Evolutionary conservation across 768 basidiomycete species (phyloP), one percentile per base, ranked within the genome.

Genomic region (Leccinum aurantiacum): DNA sequence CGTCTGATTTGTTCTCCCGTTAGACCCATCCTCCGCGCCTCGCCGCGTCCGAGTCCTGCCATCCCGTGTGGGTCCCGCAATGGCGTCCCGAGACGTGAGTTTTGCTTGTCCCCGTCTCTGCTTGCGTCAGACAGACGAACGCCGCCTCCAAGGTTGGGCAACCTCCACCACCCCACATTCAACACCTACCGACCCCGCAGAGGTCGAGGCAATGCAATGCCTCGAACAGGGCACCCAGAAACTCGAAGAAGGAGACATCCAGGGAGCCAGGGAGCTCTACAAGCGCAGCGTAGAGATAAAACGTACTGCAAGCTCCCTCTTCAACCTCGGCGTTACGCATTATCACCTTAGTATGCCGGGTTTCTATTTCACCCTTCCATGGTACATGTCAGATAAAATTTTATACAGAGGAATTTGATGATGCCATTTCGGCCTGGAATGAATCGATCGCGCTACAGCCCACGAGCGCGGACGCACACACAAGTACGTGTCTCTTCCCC

Each of bases 271-370:
- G 72, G 78, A 78, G 51, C 79, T 90, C 41, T 94, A 93, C 75
- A 78, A 82, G 72, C 84, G 91, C 64, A 92, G 91, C 67, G 83
- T 87, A 29, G 86, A 92, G 68, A 90, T 94, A 58, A 87, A 88
- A 71, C 83, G 86, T 60, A 90, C 82, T 57, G 89, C 91, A 10
- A 90, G 88, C 71, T 87, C 89, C 13, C 80, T 94, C 41, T 94
- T 93, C 75, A 94, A 94, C 71, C 81, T 93, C 14, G 92, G 93
- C 47, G 93, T 94, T 31, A 92, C 93, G 4, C 87, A 91, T 69
- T 94, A 93, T 72, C 92, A 94, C 73, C 82, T 93, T 52, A 93
- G 91, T 93, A 71, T 59, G 86, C 80, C 56, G 24, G 61, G 46
- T 57, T 63, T 53, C 41, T 52, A 60, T 58, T 60, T 57, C 57